Evolutionary conservation across 148 eudicot genomes (phyloP).

Genomic region (Bassia scoparia): DNA sequence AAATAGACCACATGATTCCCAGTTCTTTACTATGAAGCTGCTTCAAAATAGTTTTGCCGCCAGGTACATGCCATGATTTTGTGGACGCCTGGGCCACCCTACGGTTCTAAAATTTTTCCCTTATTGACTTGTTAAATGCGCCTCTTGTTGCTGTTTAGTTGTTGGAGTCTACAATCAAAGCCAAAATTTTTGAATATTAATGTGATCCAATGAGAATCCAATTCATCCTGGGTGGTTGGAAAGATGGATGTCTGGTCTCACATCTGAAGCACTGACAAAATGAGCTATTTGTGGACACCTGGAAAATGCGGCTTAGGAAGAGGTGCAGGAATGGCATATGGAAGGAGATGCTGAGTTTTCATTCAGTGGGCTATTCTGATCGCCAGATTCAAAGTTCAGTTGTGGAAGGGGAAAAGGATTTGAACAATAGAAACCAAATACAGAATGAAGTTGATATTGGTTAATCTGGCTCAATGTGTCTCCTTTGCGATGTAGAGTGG

Average conservation of each 20-base stretch:
- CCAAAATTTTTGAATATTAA: slow-evolving; percentile 51
- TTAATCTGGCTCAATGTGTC: slow-evolving; percentile 23
- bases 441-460: slow-evolving; percentile 23
- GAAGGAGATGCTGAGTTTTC: slow-evolving; percentile 29
- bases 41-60: slow-evolving; percentile 65
- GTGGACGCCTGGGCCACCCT: no score
- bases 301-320: slow-evolving; percentile 11
- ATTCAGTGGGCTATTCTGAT: slow-evolving; percentile 20
- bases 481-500: slow-evolving; percentile 24
- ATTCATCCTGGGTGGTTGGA: slow-evolving; percentile 94
- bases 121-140: no score
- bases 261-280: slow-evolving; percentile 19
- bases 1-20: slow-evolving; percentile 32
- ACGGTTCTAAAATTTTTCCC: no score
- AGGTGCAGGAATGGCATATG: slow-evolving; percentile 26
- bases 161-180: slow-evolving; percentile 67
- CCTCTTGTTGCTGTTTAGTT: slow-evolving; percentile 49
- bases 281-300: slow-evolving; percentile 27
- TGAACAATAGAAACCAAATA: slow-evolving; percentile 29
- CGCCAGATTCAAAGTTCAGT: slow-evolving; percentile 25
- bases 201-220: slow-evolving; percentile 70
- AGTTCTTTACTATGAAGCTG: slow-evolving; percentile 58
- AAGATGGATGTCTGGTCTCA: slow-evolving; percentile 74
- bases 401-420: slow-evolving; percentile 24
- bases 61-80: no score